These are phyloP conservation scores for Endotrypanum monterogeii DNA, from an alignment of 208 protist species.

Conservation along the genomic window DNA sequence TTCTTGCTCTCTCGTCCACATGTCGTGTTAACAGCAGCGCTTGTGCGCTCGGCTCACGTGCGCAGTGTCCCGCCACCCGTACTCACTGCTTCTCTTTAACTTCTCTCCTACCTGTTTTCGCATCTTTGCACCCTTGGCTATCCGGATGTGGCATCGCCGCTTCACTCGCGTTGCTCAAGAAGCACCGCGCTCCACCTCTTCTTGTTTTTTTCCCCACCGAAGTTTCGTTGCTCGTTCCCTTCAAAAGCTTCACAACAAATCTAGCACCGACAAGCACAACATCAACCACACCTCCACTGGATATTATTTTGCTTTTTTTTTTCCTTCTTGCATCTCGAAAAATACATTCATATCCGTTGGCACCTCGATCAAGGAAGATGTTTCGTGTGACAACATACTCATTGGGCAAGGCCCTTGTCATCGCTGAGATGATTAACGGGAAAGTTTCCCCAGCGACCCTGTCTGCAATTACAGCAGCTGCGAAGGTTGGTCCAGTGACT, in stretches of 20 bases:
- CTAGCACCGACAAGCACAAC: not conserved
- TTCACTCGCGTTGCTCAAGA: not conserved
- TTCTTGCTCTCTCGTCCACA: not conserved
- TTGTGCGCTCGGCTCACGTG: not conserved
- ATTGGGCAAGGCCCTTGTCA: conserved; percentile 70
- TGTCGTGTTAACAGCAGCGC: not conserved
- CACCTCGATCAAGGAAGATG: conserved; percentile 37
- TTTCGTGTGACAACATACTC: conserved; percentile 36
- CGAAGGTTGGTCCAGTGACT: conserved; percentile 81
- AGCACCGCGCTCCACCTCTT: too few relatives aligned
- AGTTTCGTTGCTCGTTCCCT: too few relatives aligned
- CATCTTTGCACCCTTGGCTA: not conserved
- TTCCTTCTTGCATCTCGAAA: not conserved
- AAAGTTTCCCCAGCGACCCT: conserved; percentile 82
- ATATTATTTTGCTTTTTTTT: too few relatives aligned
- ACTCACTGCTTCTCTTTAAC: conserved; percentile 1
- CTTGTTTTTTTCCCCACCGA: too few relatives aligned
- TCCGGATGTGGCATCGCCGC: not conserved
- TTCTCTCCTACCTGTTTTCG: not conserved
- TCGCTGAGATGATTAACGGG: conserved; percentile 66
- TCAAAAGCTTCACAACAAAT: too few relatives aligned
- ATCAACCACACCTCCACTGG: not conserved
- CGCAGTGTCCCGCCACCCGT: not conserved
- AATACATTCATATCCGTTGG: not conserved
- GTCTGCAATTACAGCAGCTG: conserved; percentile 87